Evolutionary conservation across 73 alveolate genomes (phyloP).

Genomic region (Uronychia binucleata): DNA sequence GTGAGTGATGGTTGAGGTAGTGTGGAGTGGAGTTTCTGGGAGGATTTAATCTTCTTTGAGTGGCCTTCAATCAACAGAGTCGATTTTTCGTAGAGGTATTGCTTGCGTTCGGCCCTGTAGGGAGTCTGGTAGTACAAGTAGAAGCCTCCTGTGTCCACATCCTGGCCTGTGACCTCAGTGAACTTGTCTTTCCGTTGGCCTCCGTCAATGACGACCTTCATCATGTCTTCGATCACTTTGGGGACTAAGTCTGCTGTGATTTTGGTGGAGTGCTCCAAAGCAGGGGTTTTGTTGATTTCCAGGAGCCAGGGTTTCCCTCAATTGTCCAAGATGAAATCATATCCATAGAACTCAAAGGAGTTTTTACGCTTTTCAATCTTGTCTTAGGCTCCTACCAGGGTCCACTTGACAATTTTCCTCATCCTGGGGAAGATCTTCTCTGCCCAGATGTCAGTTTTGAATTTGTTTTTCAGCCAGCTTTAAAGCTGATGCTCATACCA

Average conservation of each 20-base stretch:
- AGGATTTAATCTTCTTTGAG: not conserved
- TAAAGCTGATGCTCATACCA: constrained; percentile 11
- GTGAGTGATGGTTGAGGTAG: constrained; percentile 3
- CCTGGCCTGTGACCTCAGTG: not conserved
- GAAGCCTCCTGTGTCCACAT: not conserved
- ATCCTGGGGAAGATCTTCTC: constrained; percentile 1
- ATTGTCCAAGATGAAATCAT: constrained; percentile 74
- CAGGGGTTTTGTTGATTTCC: constrained; percentile 21
- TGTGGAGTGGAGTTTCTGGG: not conserved
- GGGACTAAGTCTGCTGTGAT: constrained; percentile 7
- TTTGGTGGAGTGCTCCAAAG: constrained; percentile 34
- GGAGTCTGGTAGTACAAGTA: not conserved
- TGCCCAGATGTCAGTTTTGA: not conserved
- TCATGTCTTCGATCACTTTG: constrained; percentile 12
- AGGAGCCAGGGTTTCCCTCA: constrained; percentile 19
- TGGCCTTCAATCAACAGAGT: not conserved
- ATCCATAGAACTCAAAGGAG: constrained; percentile 36
- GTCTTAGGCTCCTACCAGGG: not conserved
- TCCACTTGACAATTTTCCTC: not conserved
- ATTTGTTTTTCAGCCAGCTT: not conserved
- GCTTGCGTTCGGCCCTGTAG: not conserved
- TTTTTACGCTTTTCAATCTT: not conserved
- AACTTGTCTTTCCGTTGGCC: not conserved
- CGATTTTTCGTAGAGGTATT: not conserved
- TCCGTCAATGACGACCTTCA: constrained; percentile 8